Evolutionary conservation across 129 eudicot species (phyloP), one percentile per base, ranked within the genome.

Genomic region (Helianthus tuberosus): DNA sequence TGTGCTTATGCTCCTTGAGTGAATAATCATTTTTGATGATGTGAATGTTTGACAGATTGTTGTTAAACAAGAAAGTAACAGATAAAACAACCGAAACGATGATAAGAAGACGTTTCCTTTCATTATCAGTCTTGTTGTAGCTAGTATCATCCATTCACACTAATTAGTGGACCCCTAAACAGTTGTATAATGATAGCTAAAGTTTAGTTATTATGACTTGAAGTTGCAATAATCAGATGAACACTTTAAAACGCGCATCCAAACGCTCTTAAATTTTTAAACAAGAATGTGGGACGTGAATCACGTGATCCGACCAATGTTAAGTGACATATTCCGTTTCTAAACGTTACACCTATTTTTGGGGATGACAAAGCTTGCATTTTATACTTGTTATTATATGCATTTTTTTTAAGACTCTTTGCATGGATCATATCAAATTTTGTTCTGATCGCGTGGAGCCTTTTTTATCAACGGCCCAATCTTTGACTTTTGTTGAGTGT

Each of bases 311-410:
- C 53, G 54, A 53, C 52, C 51, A 39, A 29, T 55, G 36, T 53
- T 54, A 53, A 53, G 75, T 17, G 49, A 17, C 8, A 51, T 51
- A 51, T 51, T 17, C 20, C 1, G 57, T 57, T 61, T 51, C 36
- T 32, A 32, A 32, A 32, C 58, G 20, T 12, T 35, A 35, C 46
- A 13, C 62, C 3, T 50, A 17, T 5, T n/a, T 43, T 29, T 6
- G 13, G 69, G 12, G 60, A 46, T n/a, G 60, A 46, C 9, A 14
- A 73, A 73, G 36, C 60, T 60, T 73, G 69, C 36, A 60, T 62
- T 46, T 10, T 47, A 23, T 48, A 10, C 16, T 7, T 43, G 8
- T 4, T 63, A 49, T 27, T 73, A 15, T 48, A n/a, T 62, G 52
- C 29, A 1, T n/a, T 44, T 11, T 11, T 5, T 62, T 62, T 10